Base-by-base conservation (phyloP, 805 yeast species). In the Saccharomycopsis sp. region DNA sequence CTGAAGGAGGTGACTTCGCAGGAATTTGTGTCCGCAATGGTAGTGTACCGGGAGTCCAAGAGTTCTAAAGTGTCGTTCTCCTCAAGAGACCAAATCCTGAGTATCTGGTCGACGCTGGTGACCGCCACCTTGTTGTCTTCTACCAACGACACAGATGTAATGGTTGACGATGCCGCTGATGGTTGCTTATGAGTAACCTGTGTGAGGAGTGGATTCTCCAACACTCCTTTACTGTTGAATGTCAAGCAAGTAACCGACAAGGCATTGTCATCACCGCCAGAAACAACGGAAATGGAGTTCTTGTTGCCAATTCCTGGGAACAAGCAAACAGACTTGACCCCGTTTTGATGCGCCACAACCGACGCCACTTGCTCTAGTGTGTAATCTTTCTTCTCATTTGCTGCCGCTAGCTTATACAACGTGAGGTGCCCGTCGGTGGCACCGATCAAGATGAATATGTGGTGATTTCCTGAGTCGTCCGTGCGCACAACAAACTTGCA, bases 181-280 rank as follows among this genome's bases (percentile, higher is more conserved):
- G n/a, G n/a, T n/a, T n/a, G n/a, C n/a, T n/a, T n/a, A n/a, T n/a
- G n/a, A n/a, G n/a, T n/a, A n/a, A n/a, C n/a, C n/a, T n/a, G n/a
- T n/a, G n/a, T n/a, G n/a, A n/a, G n/a, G n/a, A n/a, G n/a, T n/a
- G n/a, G n/a, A n/a, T n/a, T n/a, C n/a, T n/a, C n/a, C n/a, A n/a
- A n/a, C n/a, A n/a, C n/a, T n/a, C n/a, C n/a, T n/a, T n/a, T n/a
- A n/a, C n/a, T n/a, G n/a, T n/a, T n/a, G 1, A 72, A 54, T 1
- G 65, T 69, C 3, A 82, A 53, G 5, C 15, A n/a, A n/a, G 22
- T 10, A 7, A 33, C 7, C 7, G 8, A 12, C 10, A 35, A 13
- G 0, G 86, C 81, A 59, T 89, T 88, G 53, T 92, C 98, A 55
- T 92, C 98, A 41, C 98, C 97, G 23, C 96, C 96, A 1, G 95